Evolutionary conservation across 495 filamentous ascomycete genomes (phyloP), one percentile per base, ranked within the genome.

Genomic region (Jackrogersella minutella): DNA sequence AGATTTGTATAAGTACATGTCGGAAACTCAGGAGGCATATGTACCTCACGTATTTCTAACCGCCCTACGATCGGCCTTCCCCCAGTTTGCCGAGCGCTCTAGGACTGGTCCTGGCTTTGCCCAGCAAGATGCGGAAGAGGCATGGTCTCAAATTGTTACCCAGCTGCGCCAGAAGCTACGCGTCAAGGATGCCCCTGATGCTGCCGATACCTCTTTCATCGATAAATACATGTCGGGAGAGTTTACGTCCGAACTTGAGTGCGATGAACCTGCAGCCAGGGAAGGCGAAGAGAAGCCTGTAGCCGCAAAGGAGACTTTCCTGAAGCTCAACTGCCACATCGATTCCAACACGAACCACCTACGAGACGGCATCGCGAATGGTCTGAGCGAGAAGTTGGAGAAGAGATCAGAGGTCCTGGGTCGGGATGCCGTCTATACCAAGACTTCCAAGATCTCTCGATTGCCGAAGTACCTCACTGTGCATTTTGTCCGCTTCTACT

Each of bases 91-190:
- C 17, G 92, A 99, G 78, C 84, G 85, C 64, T 86, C 91, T 21
- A 91, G 89, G 66, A 89, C 88, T 30, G 92, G 92, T 0, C 83
- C 88, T 43, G 93, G 92, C 2, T 98, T 87, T 73, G 92, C 94
- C 6, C 95, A 99, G 73, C 95, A 99, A 78, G 95, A 99, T 80
- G 95, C 95, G 1, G 95, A 99, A 73, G 95, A 99, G 75, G 96
- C 93, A 14, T 99, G 94, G 91, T 96, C 96, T 17, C 94, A 98
- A 73, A 97, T 99, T 51, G 75, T 99, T 5, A 86, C 87, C n/a
- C 90, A 94, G 73, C 80, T 99, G 43, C 88, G 90, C 30, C 84
- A 90, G 64, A 96, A 91, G 74, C 78, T 97, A 55, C 90, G 88
- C 73, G 78, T 90, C 55, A 86, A 85, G 58, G 84, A 85, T 2